Conservation (phyloP, 345 rosid genomes). For the Eucalyptus marginata region DNA sequence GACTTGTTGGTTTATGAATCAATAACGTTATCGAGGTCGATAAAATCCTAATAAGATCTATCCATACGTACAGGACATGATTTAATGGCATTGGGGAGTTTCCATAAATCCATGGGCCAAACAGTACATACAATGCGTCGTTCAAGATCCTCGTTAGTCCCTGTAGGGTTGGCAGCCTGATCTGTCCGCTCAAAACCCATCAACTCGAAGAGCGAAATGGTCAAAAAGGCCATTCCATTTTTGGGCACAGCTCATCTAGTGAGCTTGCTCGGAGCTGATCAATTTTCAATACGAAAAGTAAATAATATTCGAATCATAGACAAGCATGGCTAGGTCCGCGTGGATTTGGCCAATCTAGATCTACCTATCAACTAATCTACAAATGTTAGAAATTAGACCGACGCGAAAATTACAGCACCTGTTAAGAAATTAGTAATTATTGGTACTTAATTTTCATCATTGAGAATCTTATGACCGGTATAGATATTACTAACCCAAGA, state of each 20-base stretch:
- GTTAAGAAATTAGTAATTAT: not conserved
- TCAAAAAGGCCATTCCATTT: not conserved
- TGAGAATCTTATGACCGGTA: not conserved
- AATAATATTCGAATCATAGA: not conserved
- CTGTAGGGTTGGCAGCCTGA: not conserved
- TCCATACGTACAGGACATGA: accelerated
- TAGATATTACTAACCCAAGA: not conserved
- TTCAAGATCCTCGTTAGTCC: not conserved
- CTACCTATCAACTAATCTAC: too few species aligned
- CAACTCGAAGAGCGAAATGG: not conserved
- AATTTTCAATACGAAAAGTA: not conserved
- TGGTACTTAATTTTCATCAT: not conserved
- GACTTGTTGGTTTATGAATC: not conserved
- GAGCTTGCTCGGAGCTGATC: not conserved
- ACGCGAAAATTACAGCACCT: not conserved
- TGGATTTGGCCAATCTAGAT: too few species aligned
- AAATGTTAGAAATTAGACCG: too few species aligned
- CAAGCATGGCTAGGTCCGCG: too few species aligned
- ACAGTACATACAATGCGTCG: not conserved
- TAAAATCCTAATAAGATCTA: not conserved
- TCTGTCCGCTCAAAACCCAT: not conserved
- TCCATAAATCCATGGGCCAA: not conserved
- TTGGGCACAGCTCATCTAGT: not conserved
- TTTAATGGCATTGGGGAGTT: not conserved
- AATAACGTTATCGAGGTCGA: not conserved